Evolutionary conservation across 2,329 filamentous ascomycete species (phyloP), one percentile per base, ranked within the genome.

Genomic region (Penicillium sp.): DNA sequence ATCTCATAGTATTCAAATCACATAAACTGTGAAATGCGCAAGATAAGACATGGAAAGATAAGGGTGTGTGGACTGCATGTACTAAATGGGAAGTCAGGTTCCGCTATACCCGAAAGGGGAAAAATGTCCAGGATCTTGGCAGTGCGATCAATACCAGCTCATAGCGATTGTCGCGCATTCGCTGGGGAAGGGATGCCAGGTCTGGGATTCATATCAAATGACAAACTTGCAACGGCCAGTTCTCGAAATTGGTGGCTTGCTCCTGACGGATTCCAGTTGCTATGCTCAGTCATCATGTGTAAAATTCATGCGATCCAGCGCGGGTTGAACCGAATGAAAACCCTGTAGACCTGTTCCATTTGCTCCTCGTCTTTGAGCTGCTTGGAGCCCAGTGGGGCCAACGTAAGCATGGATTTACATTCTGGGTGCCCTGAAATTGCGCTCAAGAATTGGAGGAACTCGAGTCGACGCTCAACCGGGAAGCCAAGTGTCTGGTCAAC

Each of bases 121-220:
- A 74, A 75, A 72, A 59, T 68, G 61, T 73, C 72, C 72, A 66
- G 63, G 43, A 17, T 48, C 57, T 60, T 62, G 58, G 59, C 61
- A 49, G 14, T 12, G 34, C 31, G 20, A 51, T 28, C 20, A 37
- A 49, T 38, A 20, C 15, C 17, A 38, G 8, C 25, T 55, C 20
- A 6, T 4, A 20, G 17, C 42, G 10, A 47, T 17, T 22, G 20
- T 22, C 41, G 7, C 12, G 10, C 41, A 39, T n/a, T n/a, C 6
- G 7, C 20, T 25, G 4, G 8, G 14, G 6, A 10, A 25, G 12
- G 17, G 41, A 43, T 31, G 31, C 20, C 20, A 25, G 10, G 12
- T 12, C 2, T 43, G 17, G 20, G 12, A 43, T 43, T 15, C 41
- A 3, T 22, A 43, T 31, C 8, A 47, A n/a, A 3, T 4, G 11